Percentiles rank a stretch among this genome's conserved stretches.
Conservation (phyloP, 2,329 filamentous ascomycete species). For the Sphaerulina populicola region DNA sequence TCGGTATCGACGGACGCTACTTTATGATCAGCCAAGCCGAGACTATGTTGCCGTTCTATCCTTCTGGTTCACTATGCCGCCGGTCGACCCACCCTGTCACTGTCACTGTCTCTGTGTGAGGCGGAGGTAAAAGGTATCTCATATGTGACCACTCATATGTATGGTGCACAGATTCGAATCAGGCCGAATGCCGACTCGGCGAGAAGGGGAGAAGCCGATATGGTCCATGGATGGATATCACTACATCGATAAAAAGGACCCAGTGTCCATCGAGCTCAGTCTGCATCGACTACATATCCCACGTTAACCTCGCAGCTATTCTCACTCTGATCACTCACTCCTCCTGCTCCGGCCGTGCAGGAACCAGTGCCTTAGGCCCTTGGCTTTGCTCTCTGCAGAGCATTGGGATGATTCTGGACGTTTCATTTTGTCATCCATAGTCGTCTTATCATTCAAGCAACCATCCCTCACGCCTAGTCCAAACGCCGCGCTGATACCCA, state of each 20-base stretch:
- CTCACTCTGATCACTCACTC: too few relatives aligned
- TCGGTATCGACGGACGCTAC: constrained; percentile 2
- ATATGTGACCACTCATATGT: neutral
- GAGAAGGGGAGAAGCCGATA: too few relatives aligned
- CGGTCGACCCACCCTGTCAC: neutral
- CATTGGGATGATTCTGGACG: neutral
- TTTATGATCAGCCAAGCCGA: constrained; percentile 5
- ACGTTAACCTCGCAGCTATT: too few relatives aligned
- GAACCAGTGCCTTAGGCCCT: neutral
- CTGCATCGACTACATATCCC: too few relatives aligned
- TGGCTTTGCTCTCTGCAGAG: neutral
- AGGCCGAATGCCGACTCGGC: too few relatives aligned
- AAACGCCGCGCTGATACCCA: neutral
- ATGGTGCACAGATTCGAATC: too few relatives aligned
- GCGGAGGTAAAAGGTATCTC: neutral
- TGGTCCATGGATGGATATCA: too few relatives aligned
- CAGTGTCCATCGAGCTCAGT: too few relatives aligned
- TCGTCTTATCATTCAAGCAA: neutral
- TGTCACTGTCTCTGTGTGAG: too few relatives aligned
- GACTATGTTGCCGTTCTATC: constrained; percentile 8
- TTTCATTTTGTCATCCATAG: neutral
- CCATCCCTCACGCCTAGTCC: neutral
- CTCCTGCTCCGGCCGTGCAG: neutral
- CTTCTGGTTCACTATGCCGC: neutral
- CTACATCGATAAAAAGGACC: too few relatives aligned